Evolutionary conservation across 148 eudicot genomes (phyloP), one percentile per base, ranked within the genome.

Genomic region (Silene conica): DNA sequence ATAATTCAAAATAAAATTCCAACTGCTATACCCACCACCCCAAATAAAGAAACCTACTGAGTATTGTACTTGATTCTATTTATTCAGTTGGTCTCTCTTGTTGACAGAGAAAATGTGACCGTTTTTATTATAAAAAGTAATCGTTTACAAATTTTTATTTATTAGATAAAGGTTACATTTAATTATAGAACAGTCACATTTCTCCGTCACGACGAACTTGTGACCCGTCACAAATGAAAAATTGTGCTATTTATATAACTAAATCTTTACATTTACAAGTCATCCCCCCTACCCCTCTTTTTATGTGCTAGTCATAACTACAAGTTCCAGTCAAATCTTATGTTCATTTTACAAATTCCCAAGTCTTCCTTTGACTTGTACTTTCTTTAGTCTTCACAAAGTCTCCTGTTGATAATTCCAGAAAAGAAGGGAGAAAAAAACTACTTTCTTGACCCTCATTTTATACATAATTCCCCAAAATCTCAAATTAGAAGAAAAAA

Each of bases 371-470:
- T 50, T 3, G 55, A 50, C 55, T 10, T 61, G 6, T 22, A 10
- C 65, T 10, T 11, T 61, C 38, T 61, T 22, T 10, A 61, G 16
- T 61, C 34, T 22, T 61, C 34, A 11, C 55, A 50, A 13, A 50
- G 43, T 50, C 55, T 50, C 55, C 9, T 15, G 12, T 50, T 50
- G 55, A 50, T 15, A 12, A 13, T 50, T 50, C 16, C 16, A 15
- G 16, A 50, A 50, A 15, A 11, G 55, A 50, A 15, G 55, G 16
- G 55, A 50, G 14, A 12, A 50, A 11, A 50, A 25, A 58, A 21
- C 76, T 72, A 57, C 60, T 72, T 78, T 62, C 67, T 73, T 73
- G 54, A 67, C 48, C 62, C 71, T 67, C 26, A 60, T 31, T 58
- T 26, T 46, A 58, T 60, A 60, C 59, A 50, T 69, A 68, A 21